These are phyloP conservation scores for Yamadazyma triangularis DNA, from an alignment of 1,139 yeast species.

Conservation along the genomic window DNA sequence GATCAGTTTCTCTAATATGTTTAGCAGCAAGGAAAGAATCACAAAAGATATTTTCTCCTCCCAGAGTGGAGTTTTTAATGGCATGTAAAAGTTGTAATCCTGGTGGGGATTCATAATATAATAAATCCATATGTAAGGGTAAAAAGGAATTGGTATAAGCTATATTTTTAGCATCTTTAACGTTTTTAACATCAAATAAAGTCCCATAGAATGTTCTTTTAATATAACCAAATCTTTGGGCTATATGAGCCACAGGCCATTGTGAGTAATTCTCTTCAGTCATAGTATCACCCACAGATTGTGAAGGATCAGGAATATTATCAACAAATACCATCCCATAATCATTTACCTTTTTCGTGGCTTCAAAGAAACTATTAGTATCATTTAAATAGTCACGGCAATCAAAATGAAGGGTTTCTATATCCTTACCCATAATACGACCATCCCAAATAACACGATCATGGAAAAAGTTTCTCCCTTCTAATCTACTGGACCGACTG, in stretches of 20 bases:
- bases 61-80: constrained; percentile 56
- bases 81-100: constrained; percentile 72
- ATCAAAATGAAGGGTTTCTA: constrained; percentile 21
- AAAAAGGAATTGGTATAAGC: constrained; percentile 66
- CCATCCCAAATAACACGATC: constrained; percentile 42
- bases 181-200: constrained; percentile 64
- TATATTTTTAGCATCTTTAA: constrained; percentile 61
- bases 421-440: constrained; percentile 11
- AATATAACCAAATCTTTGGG: constrained; percentile 62
- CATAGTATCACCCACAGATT: constrained; percentile 12
- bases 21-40: constrained; percentile 71
- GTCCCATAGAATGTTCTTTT: constrained; percentile 73
- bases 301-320: constrained; percentile 40
- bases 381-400: constrained; percentile 43
- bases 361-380: constrained; percentile 29
- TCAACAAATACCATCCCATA: constrained; percentile 59
- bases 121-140: constrained; percentile 77
- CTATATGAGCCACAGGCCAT: constrained; percentile 49
- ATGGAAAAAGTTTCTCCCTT: constrained; percentile 29
- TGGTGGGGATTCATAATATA: constrained; percentile 81
- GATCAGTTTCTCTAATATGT: constrained; percentile 49
- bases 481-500: constrained; percentile 25
- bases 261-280: constrained; percentile 24
- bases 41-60: constrained; percentile 73
- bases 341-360: constrained; percentile 46